Evolutionary conservation across 2,329 filamentous ascomycete species (phyloP), one percentile per base, ranked within the genome.

Genomic region (Calonectria ilicicola): DNA sequence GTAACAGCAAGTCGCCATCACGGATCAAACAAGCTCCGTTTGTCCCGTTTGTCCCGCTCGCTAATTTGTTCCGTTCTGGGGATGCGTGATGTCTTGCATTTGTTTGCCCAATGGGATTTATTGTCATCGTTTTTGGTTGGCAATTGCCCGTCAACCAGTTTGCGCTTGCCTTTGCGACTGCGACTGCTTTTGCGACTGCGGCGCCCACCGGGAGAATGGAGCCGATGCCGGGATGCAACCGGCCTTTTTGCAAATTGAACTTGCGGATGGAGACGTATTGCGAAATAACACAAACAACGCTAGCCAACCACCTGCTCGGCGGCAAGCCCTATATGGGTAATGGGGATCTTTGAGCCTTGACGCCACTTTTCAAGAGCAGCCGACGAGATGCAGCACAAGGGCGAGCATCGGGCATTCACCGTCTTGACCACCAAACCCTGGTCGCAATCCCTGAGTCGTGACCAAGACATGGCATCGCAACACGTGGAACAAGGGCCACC

Each of bases 401-500:
- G 35, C 32, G 42, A 65, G n/a, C 17, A 56, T 58, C 38, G 70
- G 62, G 29, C 65, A 72, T 65, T 60, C 67, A 69, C 73, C 32
- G 65, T 64, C 38, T 42, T 67, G 56, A 70, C 64, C 60, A 72
- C 51, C 26, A 38, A 44, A 21, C 70, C 72, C 63, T 63, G 67
- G 47, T 58, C 40, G 47, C 60, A 63, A 65, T 62, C 53, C 72
- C 35, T 69, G 49, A 27, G 46, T 47, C 23, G 23, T 60, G 35
- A 63, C 62, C 49, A 19, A 46, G 62, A 74, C 69, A 47, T 65
- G 53, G 67, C 60, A 58, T 60, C 10, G 65, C 72, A 65, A 72
- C 69, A 72, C 58, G 70, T 71, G 70, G 72, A 67, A 63, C 65
- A 73, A 65, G 73, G 73, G 67, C 65, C 72, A 35, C 51, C 51